Evolutionary conservation across 495 filamentous ascomycete genomes (phyloP), one percentile per base, ranked within the genome.

Genomic region (Penicillium canescens): DNA sequence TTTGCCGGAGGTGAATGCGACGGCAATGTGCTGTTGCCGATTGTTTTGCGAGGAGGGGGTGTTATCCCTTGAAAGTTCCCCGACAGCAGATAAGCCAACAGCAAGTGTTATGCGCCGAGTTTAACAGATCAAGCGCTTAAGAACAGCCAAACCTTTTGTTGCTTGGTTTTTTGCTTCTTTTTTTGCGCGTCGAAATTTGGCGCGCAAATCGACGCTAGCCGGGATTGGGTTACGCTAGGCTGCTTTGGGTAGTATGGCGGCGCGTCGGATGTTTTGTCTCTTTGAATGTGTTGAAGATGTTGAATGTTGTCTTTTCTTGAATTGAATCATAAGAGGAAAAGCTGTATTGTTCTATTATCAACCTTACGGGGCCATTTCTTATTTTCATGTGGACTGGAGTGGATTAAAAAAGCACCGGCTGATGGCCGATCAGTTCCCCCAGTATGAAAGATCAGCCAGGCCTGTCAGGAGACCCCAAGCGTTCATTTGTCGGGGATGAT

Each of bases 171-270:
- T 50, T n/a, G n/a, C 54, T 42, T 49, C 54, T 49, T 49, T 61
- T 61, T 59, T 56, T 55, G 54, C 66, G 63, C 62, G 68, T 63
- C 54, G 55, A 63, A 60, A 58, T 61, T 44, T 54, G 26, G 46
- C 57, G 59, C 57, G 54, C 54, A 44, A 50, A 42, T 34, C n/a
- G n/a, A 56, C 58, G 38, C 63, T 66, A 67, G 55, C 46, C 57
- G 23, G 6, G 14, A 60, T 64, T 26, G 24, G 64, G 65, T 16
- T 5, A 34, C 18, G 18, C 43, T 54, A 49, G 42, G 46, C 38
- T 46, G n/a, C 3, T 24, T 26, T 47, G 20, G 49, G 38, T 24
- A 35, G 21, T 37, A 34, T 47, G 7, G 8, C 41, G 18, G 18
- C 23, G 33, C 38, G 41, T 31, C 9, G 47, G 35, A 14, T 38